A percentile compares a stretch with the other conserved stretches of the same genome.
Conservation (phyloP, 148 eudicot species). For the Persicaria tinctoria region DNA sequence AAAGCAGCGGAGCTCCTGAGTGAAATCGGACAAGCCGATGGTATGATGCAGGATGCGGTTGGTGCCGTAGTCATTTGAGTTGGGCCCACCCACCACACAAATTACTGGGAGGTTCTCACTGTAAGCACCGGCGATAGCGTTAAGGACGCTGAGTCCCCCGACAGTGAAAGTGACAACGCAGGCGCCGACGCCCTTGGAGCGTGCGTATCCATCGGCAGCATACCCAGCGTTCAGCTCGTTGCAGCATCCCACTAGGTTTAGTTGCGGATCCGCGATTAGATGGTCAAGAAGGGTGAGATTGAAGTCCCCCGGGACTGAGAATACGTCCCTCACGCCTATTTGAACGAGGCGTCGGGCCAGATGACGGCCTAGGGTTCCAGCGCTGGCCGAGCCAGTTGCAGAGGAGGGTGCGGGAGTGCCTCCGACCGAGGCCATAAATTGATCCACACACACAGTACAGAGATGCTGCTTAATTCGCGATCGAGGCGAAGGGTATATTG, state of each 20-base stretch:
- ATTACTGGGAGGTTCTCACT: constrained; percentile 81
- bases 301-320: constrained; percentile 42
- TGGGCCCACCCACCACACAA: constrained; percentile 81
- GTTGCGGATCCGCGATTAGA: constrained; percentile 47
- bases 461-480: too few relatives aligned
- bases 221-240: constrained; percentile 87
- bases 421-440: too few relatives aligned
- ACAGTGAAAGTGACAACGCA: constrained; percentile 78
- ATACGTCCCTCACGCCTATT: constrained; percentile 57
- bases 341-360: constrained; percentile 57
- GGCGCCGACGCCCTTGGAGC: constrained; percentile 73
- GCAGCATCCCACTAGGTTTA: constrained; percentile 68
- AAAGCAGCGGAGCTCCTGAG: constrained; percentile 69
- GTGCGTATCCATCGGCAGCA: constrained; percentile 86
- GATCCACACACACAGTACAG: too few relatives aligned
- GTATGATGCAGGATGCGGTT: constrained; percentile 65
- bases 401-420: background rate
- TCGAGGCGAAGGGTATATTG: too few relatives aligned
- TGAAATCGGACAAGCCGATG: constrained; percentile 65
- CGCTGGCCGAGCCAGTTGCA: constrained; percentile 2
- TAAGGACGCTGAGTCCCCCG: constrained; percentile 64
- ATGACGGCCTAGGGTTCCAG: constrained; percentile 56
- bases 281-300: constrained; percentile 45
- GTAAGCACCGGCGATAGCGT: constrained; percentile 74
- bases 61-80: constrained; percentile 72